Conservation (phyloP, 140 eudicot genomes). For the Erigeron philadelphicus region DNA sequence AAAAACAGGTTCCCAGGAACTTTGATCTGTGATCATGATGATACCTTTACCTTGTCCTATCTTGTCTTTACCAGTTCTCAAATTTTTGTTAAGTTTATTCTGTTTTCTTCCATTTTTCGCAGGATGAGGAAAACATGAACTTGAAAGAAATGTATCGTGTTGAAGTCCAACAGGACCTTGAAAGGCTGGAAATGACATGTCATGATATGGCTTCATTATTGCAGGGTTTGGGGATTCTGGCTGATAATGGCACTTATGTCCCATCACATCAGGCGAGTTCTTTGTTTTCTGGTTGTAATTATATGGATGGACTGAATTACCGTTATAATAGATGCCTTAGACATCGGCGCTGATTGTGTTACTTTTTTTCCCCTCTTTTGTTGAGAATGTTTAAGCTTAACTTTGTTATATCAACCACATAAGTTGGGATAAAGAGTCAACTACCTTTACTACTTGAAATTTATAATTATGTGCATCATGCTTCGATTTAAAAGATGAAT, state of each 20-base stretch:
- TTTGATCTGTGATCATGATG: neutral
- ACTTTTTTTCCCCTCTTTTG: neutral
- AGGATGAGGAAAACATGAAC: conserved; percentile 67
- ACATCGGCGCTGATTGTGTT: neutral
- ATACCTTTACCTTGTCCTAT: neutral
- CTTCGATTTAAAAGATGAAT: too few species aligned
- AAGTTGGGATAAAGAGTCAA: too few species aligned
- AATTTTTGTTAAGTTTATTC: neutral
- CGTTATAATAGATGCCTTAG: neutral
- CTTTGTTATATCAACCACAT: too few species aligned
- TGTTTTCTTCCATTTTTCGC: neutral
- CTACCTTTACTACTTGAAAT: too few species aligned
- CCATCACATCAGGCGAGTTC: conserved; percentile 48
- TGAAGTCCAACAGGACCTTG: conserved; percentile 49
- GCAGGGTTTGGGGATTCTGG: conserved; percentile 49
- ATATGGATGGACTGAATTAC: neutral
- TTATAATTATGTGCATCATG: too few species aligned
- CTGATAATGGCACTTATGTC: conserved; percentile 29
- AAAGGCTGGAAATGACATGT: conserved; percentile 46
- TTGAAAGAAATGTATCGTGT: conserved; percentile 59
- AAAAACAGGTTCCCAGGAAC: conserved; percentile 51
- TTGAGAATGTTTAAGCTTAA: neutral
- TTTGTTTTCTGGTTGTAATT: neutral
- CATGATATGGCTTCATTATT: conserved; percentile 63
- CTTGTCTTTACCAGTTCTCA: neutral